Evolutionary conservation across 1,139 yeast species (phyloP), one percentile per base, ranked within the genome.

Genomic region (Debaryomyces sp.): DNA sequence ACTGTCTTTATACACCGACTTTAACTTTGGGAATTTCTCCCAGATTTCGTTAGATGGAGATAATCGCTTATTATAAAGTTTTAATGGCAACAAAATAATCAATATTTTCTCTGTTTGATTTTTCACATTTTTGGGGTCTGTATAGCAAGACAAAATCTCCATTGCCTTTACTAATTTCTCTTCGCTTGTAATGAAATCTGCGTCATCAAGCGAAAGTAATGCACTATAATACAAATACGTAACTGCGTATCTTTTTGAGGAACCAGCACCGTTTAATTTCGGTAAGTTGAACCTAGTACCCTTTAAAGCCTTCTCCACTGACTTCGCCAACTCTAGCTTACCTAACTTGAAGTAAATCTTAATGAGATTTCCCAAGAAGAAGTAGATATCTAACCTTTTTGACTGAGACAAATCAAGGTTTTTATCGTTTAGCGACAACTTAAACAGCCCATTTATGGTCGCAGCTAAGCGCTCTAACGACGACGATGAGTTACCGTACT

Each of bases 401-500:
- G 85, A 80, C 27, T 60, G 59, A 1, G 51, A 55, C 35, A 71
- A 52, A 42, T 81, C 84, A 13, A 79, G 73, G 50, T 83, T 84
- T 52, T 94, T 80, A 66, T 92, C 97, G 54, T 88, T 89, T 37
- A 91, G 71, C 54, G 96, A 87, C 4, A 88, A 66, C 52, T 87
- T 89, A 67, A 91, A 87, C 6, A 94, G 82, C 51, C 83, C 77
- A 66, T 90, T 91, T 51, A 90, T 63, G 73, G 86, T 81, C 49
- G 71, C 80, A 5, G 90, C 92, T 48, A 89, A 75, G 47, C 72
- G 70, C 51, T 84, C 88, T 46, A 80, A 62, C 5, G 73, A 55
- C 15, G 61, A 53, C n/a, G 52, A 36, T 10, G 34, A 34, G 29
- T 35, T 35, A 15, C 48, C 48, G 17, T 41, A 43, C 30, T 44